These are phyloP conservation scores for Rhynchosporium graminicola DNA, from an alignment of 2,329 filamentous ascomycete species.

Conservation along the genomic window DNA sequence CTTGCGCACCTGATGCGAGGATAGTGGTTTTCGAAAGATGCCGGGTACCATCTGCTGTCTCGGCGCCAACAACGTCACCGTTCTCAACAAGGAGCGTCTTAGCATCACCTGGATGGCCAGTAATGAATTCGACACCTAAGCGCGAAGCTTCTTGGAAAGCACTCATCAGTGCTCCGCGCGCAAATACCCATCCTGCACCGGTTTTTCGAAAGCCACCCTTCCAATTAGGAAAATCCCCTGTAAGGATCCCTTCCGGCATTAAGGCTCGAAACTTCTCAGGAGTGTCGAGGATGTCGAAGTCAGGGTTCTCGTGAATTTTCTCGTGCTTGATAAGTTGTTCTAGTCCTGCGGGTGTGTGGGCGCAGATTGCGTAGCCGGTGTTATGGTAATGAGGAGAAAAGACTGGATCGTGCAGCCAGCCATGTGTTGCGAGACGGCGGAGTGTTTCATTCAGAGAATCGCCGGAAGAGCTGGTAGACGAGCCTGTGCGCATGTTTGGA, in stretches of 20 bases:
- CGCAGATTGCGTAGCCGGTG: conserved; percentile 49
- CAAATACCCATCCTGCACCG: conserved; percentile 56
- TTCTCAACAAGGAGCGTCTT: conserved; percentile 43
- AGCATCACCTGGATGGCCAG: conserved; percentile 45
- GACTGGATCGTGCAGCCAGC: conserved; percentile 47
- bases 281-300: conserved; percentile 43
- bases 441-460: conserved; percentile 38
- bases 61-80: conserved; percentile 46
- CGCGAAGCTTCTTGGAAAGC: conserved; percentile 47
- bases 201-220: conserved; percentile 49
- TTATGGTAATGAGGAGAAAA: conserved; percentile 48
- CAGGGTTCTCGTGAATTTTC: conserved; percentile 38
- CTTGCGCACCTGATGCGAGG: conserved; percentile 51
- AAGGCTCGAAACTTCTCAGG: conserved; percentile 50
- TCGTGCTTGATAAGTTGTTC: conserved; percentile 43
- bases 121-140: conserved; percentile 50
- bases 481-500: conserved; percentile 29
- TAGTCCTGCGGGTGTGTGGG: conserved; percentile 44
- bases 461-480: conserved; percentile 30
- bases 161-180: conserved; percentile 50
- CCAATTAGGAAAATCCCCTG: conserved; percentile 52
- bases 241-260: conserved; percentile 54
- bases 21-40: conserved; percentile 49
- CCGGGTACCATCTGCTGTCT: conserved; percentile 45
- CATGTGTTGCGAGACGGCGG: conserved; percentile 44